Conservation (phyloP, 805 yeast species). For the Grigorovia humatica region DNA sequence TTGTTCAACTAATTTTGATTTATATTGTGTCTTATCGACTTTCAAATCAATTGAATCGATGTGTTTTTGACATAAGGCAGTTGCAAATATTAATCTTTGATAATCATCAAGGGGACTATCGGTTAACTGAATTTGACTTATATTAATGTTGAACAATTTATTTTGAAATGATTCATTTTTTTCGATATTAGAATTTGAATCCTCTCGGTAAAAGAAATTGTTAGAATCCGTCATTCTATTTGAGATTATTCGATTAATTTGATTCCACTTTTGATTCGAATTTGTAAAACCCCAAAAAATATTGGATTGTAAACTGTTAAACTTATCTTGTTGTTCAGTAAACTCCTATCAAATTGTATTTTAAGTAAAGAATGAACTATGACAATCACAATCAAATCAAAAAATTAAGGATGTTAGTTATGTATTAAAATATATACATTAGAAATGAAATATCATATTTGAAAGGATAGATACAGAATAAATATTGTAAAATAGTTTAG, state of each 20-base stretch:
- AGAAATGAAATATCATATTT: neutral
- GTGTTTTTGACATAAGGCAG: neutral
- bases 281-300: neutral
- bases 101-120: slow-evolving; percentile 1
- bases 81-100: neutral
- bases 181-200: neutral
- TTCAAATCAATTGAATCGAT: neutral
- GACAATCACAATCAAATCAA: too few species aligned
- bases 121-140: slow-evolving; percentile 1
- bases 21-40: neutral
- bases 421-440: neutral
- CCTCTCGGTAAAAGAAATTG: neutral
- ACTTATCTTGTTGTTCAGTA: too few species aligned
- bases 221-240: neutral
- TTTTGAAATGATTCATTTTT: neutral
- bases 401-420: neutral
- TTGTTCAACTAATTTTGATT: neutral
- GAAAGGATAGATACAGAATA: neutral
- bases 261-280: neutral
- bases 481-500: neutral
- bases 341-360: too few species aligned
- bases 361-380: too few species aligned
- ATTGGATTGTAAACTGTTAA: too few species aligned
- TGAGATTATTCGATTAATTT: too few species aligned
- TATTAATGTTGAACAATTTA: neutral